Evolutionary conservation across 371 early-diverging fungal genomes (phyloP), one percentile per base, ranked within the genome.

Genomic region (Mortierella sp.): DNA sequence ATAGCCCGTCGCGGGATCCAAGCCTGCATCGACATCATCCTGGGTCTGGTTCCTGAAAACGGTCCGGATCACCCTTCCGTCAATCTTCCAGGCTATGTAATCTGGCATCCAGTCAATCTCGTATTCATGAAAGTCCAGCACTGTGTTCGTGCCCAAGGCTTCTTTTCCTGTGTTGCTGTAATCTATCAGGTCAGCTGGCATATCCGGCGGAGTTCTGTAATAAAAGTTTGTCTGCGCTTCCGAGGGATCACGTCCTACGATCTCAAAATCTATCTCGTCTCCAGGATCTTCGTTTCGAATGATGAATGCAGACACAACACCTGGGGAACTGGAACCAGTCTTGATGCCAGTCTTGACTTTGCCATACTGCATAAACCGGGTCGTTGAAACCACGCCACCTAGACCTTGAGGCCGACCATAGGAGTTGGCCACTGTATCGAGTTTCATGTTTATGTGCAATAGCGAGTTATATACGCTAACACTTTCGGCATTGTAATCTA

Each of bases 141-240:
- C 59, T 6, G 79, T 56, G 63, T 80, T 72, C 14, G 34, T 60
- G 12, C 60, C 69, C 17, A 81, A 43, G 1, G 67, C 46, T 14
- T 58, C 47, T 21, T 63, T 65, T 28, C 75, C 78, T 7, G 79
- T 73, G 72, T 83, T 83, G 42, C 71, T 79, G 57, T 82, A 83
- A 54, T 83, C 86, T 34, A 84, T 55, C 50, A 59, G 23, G 15
- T 55, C 62, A 0, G 64, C 32, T 4, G 55, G 26, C 60, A 73
- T 55, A 41, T 54, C 44, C 23, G 69, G 75, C 9, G 69, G 75
- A 0, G 75, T 68, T 31, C 79, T 64, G 78, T 82, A 86, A 76
- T 87, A 92, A 68, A 83, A 87, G 82, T 90, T 90, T 55, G 90
- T 82, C 70, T 91, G 85, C 7, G 11, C 7, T 34, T 5, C 11